These are phyloP conservation scores for Musa troglodytarum DNA, from an alignment of 176 grass and related monocot species.

Conservation along the genomic window DNA sequence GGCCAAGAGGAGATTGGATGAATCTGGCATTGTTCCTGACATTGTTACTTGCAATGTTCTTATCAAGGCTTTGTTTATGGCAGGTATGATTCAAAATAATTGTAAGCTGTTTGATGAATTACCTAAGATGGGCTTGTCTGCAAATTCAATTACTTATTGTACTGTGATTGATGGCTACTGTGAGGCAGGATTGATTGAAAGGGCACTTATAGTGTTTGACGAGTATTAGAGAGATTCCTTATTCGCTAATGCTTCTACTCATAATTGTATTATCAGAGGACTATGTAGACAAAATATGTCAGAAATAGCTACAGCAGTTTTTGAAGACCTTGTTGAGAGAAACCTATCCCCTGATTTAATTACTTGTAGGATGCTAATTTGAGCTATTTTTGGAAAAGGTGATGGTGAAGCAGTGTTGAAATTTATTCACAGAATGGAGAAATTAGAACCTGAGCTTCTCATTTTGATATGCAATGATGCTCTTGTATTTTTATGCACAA, in stretches of 20 bases:
- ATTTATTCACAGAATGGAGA: constrained; percentile 44
- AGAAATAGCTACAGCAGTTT: constrained; percentile 40
- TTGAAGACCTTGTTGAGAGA: constrained; percentile 51
- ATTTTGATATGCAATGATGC: constrained; percentile 56
- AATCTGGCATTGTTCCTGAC: constrained; percentile 43
- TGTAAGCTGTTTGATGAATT: constrained; percentile 64
- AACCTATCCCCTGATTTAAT: constrained; percentile 28
- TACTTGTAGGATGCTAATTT: constrained; percentile 48
- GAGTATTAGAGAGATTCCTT: constrained; percentile 34
- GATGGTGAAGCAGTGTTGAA: constrained; percentile 45
- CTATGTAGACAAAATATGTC: constrained; percentile 50
- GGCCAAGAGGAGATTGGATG: constrained; percentile 46
- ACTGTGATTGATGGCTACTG: constrained; percentile 51
- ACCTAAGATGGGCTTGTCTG: constrained; percentile 44
- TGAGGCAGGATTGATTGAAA: constrained; percentile 47
- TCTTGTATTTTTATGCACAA: constrained; percentile 59
- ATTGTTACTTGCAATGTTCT: constrained; percentile 71
- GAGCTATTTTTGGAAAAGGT: constrained; percentile 41
- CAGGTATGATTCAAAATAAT: constrained; percentile 55
- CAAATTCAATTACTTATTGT: constrained; percentile 65
- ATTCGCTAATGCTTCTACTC: constrained; percentile 29
- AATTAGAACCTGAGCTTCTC: constrained; percentile 36
- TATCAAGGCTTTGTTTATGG: constrained; percentile 66
- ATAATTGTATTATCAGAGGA: constrained; percentile 43
- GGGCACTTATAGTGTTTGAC: constrained; percentile 55